These are phyloP conservation scores for Golubevia pallescens DNA, from an alignment of 1,284 basidiomycete species.

Conservation along the genomic window DNA sequence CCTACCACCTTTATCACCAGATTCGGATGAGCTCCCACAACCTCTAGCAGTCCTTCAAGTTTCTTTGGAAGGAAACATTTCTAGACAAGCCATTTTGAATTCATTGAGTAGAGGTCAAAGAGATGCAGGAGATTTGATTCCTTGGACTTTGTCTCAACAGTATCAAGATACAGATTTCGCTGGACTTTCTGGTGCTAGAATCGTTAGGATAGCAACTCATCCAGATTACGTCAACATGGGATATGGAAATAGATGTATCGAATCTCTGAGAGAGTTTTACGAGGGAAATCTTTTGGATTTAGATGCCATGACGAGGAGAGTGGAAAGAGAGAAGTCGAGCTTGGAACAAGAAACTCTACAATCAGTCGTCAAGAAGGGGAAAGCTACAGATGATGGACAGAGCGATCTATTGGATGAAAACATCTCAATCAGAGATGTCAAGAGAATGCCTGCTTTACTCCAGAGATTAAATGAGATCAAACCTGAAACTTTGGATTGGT, in stretches of 20 bases:
- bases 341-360: not conserved
- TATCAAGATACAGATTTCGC: conserved; percentile 98
- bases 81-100: conserved; percentile 83
- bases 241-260: conserved; percentile 89
- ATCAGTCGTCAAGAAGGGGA: not conserved
- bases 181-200: conserved; percentile 83
- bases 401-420: conserved; percentile 22
- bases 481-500: conserved; percentile 89
- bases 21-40: conserved; percentile 40
- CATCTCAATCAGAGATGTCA: conserved; percentile 74
- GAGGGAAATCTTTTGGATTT: conserved; percentile 88
- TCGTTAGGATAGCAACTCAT: conserved; percentile 95
- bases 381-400: not conserved
- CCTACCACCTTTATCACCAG: conserved; percentile 71
- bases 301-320: conserved; percentile 11
- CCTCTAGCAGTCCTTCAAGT: conserved; percentile 92
- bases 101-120: conserved; percentile 79
- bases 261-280: conserved; percentile 87
- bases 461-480: conserved; percentile 87
- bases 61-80: conserved; percentile 92
- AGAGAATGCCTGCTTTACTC: conserved; percentile 88
- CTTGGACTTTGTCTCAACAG: conserved; percentile 93
- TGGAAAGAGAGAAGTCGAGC: conserved; percentile 4
- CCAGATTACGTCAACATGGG: conserved; percentile 97
- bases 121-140: conserved; percentile 95